These are phyloP conservation scores for Skeletonema costatum DNA, from an alignment of 108 stramenopile species.

Conservation along the genomic window DNA sequence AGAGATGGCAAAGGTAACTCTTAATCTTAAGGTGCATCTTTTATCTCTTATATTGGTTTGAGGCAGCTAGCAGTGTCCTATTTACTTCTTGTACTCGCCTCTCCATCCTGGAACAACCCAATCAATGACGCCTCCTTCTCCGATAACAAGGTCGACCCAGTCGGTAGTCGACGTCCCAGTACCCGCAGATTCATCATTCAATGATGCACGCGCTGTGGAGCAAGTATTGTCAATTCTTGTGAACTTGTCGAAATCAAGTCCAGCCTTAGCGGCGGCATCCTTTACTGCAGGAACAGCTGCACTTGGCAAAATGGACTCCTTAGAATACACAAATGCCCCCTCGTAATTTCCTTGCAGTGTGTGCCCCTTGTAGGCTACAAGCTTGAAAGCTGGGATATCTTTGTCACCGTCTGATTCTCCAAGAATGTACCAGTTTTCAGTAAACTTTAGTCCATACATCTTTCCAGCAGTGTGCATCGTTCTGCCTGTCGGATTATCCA, in stretches of 20 bases:
- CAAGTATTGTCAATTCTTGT: slow-evolving; percentile 73
- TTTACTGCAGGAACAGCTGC: slow-evolving; percentile 78
- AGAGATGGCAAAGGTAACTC: background rate
- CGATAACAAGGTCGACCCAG: slow-evolving; percentile 82
- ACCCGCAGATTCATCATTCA: slow-evolving; percentile 76
- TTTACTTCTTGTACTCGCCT: slow-evolving; percentile 79
- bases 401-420: slow-evolving; percentile 79
- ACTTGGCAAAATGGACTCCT: slow-evolving; percentile 72
- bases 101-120: slow-evolving; percentile 90
- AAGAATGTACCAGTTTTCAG: slow-evolving; percentile 94
- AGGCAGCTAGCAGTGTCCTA: background rate
- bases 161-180: slow-evolving; percentile 86
- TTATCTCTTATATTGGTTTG: background rate
- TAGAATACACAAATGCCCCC: slow-evolving; percentile 92
- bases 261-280: slow-evolving; percentile 79
- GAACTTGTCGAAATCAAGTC: slow-evolving; percentile 75
- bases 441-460: slow-evolving; percentile 93
- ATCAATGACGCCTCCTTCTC: slow-evolving; percentile 87
- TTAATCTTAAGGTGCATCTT: background rate
- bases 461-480: slow-evolving; percentile 91
- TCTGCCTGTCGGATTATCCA: slow-evolving; percentile 48
- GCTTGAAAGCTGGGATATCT: slow-evolving; percentile 74
- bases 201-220: slow-evolving; percentile 26
- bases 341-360: slow-evolving; percentile 96
- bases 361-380: slow-evolving; percentile 95